Evolutionary conservation across 768 basidiomycete genomes (phyloP), one percentile per base, ranked within the genome.

Genomic region (Hygrocybe punicea): DNA sequence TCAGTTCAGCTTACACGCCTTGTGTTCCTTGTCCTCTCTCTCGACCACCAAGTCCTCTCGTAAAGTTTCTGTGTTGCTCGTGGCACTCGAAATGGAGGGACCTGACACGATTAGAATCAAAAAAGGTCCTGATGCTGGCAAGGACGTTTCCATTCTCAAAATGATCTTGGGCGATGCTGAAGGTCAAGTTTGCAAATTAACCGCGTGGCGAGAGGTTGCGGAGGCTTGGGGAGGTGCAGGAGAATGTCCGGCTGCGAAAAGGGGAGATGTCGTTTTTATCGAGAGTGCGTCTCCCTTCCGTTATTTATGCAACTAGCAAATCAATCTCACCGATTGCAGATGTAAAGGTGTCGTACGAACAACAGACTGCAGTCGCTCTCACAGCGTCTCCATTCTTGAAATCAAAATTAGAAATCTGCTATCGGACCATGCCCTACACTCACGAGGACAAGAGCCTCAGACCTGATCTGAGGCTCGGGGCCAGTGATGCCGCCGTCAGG

Each of bases 171-270:
- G 87, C 9, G 88, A 91, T 62, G 87, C 90, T 53, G 81, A 81
- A 25, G 85, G 86, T 1, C 77, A 71, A 1, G 78, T 91, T 6
- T 83, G 83, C 63, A 89, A 85, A 70, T 67, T 92, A 16, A 87
- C 86, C 4, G 89, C 85, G 11, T 93, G 91, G 91, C 75, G 89
- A 54, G 85, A 91, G 46, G 73, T 81, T 4, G 91, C 91, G 10
- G 86, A 91, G 44, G 68, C 70, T 0, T 91, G 89, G 90, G 87
- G 85, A 25, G 76, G 76, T 21, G 57, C 69, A 36, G 73, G 75
- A 9, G 69, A 74, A 6, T 69, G 68, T 3, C 67, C 73, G 10
- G 78, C 71, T 16, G 69, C 83, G 2, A 87, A 85, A 64, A 76
- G 87, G 48, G 91, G 91, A 1, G 91, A 92, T 65, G 73, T 92